These are phyloP conservation scores for Zizania palustris DNA, from an alignment of 202 grass and related monocot genomes.

Conservation along the genomic window DNA sequence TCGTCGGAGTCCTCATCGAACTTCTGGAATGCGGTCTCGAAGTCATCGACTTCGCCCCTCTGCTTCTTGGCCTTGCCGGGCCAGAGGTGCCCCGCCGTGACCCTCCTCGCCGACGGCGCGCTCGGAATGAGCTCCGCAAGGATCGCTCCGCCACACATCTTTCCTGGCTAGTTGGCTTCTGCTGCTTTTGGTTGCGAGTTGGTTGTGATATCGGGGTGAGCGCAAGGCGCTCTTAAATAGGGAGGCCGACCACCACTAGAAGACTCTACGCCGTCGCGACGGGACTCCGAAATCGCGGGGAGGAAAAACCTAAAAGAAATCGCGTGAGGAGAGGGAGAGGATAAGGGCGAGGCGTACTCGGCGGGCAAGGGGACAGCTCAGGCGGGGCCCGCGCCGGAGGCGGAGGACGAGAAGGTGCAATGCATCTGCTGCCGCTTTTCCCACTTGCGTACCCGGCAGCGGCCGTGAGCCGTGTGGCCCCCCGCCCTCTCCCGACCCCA, in stretches of 20 bases:
- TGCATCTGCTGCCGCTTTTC: slow-evolving; percentile 26
- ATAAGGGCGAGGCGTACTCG: neutral
- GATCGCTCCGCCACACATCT: slow-evolving; percentile 77
- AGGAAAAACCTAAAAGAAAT: neutral
- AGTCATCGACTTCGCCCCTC: slow-evolving; percentile 44
- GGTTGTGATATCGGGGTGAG: neutral
- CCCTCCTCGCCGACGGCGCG: slow-evolving; percentile 43
- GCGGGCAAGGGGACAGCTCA: neutral
- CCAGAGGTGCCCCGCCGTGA: slow-evolving; percentile 33
- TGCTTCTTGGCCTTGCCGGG: slow-evolving; percentile 15
- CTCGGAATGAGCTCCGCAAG: slow-evolving; percentile 60
- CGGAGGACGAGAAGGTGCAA: neutral
- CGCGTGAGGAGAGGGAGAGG: neutral
- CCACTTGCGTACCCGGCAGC: neutral
- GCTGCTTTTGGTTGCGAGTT: neutral
- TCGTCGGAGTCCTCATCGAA: slow-evolving; percentile 49
- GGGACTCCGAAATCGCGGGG: slow-evolving; percentile 44
- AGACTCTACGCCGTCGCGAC: too few relatives aligned
- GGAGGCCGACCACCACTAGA: too few relatives aligned
- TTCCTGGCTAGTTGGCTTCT: neutral
- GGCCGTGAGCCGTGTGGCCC: too few relatives aligned
- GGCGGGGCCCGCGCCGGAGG: neutral
- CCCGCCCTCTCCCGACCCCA: too few relatives aligned
- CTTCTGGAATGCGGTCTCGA: slow-evolving; percentile 63
- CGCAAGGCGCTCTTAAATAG: slow-evolving; percentile 35